Evolutionary conservation across 2,329 filamentous ascomycete species (phyloP), one percentile per base, ranked within the genome.

Genomic region (Phaeosphaeria sp.): DNA sequence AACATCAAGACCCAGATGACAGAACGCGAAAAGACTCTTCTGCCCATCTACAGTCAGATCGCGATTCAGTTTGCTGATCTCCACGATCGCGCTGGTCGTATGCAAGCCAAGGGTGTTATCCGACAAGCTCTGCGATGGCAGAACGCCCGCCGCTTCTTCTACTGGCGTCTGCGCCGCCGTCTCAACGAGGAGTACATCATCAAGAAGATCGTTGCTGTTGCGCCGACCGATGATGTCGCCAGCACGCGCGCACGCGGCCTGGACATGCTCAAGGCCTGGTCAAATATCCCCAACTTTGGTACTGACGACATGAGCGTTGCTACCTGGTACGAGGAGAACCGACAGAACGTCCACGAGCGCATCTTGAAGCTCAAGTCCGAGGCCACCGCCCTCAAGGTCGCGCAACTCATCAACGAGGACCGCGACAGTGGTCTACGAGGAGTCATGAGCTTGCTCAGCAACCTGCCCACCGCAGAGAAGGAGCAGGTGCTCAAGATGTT

Each of bases 121-220:
- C 92, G 95, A 63, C 87, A 91, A 70, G 82, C 88, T 13, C 85
- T 99, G 42, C 86, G 90, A 73, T 98, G 94, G 95, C 84, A 87
- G 77, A 91, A 97, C 70, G 89, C 94, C 9, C 90, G 95, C 65
- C 90, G 94, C 75, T 98, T 95, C 91, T 98, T 99, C 86, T 99
- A 98, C 90, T 99, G 96, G 95, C 94, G 95, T 80, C 89, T 97
- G 62, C 93, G 96, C 79, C 91, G 95, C 77, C 89, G 95, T 81
- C 86, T 99, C 76, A 98, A 96, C 80, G 95, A 99, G 82, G 95
- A 99, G 82, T 92, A 96, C 79, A 92, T 99, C 70, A 86, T 99
- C 78, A 95, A 93, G 82, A 92, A 92, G 80, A 92, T 99, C 86
- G 83, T 80, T 1, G 67, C 75, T 40, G 74, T 79, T 6, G 77